phyloP scores from a whole-genome alignment of 306 rosid species.

The Dalbergia cochinchinensis region DNA sequence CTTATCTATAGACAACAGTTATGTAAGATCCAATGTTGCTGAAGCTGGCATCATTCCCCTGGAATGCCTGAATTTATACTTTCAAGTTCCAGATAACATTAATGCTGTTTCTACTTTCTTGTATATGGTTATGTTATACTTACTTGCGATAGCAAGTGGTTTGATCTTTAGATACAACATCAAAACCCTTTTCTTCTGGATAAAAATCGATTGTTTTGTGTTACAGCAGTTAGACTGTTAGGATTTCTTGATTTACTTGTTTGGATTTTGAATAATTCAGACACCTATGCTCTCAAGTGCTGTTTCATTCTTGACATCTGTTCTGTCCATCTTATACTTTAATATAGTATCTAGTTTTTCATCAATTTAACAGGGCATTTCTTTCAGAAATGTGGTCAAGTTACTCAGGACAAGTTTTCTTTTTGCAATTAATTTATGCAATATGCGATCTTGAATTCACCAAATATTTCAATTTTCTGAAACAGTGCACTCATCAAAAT shows the following conservation, averaged over 20 bases:
- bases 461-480: background rate
- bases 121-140: background rate
- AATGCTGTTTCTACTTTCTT: background rate
- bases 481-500: too few species aligned
- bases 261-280: background rate
- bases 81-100: too few species aligned
- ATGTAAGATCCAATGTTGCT: background rate
- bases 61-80: background rate
- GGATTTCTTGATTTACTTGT: background rate
- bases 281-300: background rate
- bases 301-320: constrained; percentile 16
- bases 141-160: background rate
- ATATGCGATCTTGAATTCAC: background rate
- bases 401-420: background rate
- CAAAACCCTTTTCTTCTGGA: background rate
- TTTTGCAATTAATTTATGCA: background rate
- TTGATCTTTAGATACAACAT: background rate
- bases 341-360: background rate
- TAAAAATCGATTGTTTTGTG: background rate
- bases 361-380: background rate
- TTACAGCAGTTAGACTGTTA: background rate
- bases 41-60: background rate
- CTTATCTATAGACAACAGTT: background rate
- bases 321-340: background rate
- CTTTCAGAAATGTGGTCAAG: too few species aligned